Evolutionary conservation across 140 eudicot species (phyloP), one percentile per base, ranked within the genome.

Genomic region (Anethum foeniculum): DNA sequence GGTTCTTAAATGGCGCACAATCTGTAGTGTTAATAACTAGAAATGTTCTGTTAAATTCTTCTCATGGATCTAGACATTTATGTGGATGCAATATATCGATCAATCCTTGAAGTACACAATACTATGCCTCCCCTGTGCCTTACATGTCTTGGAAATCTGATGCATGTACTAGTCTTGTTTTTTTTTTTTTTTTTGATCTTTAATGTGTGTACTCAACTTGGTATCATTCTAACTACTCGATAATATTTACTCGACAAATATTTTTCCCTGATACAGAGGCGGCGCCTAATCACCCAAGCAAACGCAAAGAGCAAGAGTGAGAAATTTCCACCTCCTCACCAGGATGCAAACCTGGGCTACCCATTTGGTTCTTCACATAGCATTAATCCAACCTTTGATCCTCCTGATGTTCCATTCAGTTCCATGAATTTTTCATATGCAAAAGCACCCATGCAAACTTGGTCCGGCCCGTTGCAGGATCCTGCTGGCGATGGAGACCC

Each of bases 281-380:
- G 96, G 81, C 89, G 93, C 54, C 82, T 89, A 56, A 91, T 89
- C 69, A 84, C 89, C 21, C 96, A 91, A 69, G 90, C 96, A 79
- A 91, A 91, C 30, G 96, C 96, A 27, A 91, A 91, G 86, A 91
- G 96, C 89, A 91, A 91, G 85, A 91, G 96, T 38, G 96, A 91
- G 84, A 91, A 91, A 84, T 91, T 91, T 78, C 96, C 96, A 38
- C 93, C 96, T 32, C 96, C 96, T 14, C 96, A 91, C 78, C 96
- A 89, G 83, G 96, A 91, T 67, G 93, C 90, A 56, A 79, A 89
- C 36, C 87, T 91, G 52, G 96, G 96, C 58, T 86, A 87, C 58
- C 88, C 96, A 10, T 71, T 91, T 77, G 93, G 90, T 56, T 85
- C 89, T 1, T 87, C 91, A 25, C 90, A 91, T 58, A 89, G 83